These are phyloP conservation scores for Sextonia rubra DNA, from an alignment of 164 flowering plant genomes.

Conservation along the genomic window DNA sequence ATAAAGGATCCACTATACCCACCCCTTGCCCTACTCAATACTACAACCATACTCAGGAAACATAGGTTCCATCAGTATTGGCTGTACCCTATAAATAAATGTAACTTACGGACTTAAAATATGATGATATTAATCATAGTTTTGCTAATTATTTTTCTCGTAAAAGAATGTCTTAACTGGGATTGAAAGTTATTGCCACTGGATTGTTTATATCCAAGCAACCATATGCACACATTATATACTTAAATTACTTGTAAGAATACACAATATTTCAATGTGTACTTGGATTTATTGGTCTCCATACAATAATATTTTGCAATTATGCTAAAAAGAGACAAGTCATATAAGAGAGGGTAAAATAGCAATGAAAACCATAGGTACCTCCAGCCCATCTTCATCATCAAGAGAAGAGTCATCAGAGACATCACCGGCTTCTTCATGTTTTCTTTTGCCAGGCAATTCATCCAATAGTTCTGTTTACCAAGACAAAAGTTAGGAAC, in stretches of 20 bases:
- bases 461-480: constrained; percentile 69
- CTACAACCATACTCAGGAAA: not conserved
- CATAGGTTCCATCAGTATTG: not conserved
- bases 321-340: not conserved
- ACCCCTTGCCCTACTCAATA: not conserved
- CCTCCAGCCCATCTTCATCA: constrained; percentile 47
- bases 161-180: not conserved
- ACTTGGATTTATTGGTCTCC: not conserved
- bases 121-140: not conserved
- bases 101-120: not conserved
- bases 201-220: too few relatives aligned
- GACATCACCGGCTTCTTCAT: constrained; percentile 72
- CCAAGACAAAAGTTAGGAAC: not conserved
- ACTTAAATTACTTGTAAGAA: not conserved
- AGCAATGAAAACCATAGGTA: constrained; percentile 11
- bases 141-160: not conserved
- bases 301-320: not conserved
- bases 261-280: not conserved
- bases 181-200: not conserved
- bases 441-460: constrained; percentile 69
- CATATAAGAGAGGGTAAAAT: not conserved
- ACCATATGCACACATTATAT: not conserved
- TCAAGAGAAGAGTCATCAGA: constrained; percentile 51
- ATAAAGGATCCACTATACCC: not conserved
- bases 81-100: not conserved